A percentile compares a stretch with the other conserved stretches of the same genome.
phyloP scores from a whole-genome alignment of 1,284 basidiomycete genomes.

The Cryptococcus amylolentus region DNA sequence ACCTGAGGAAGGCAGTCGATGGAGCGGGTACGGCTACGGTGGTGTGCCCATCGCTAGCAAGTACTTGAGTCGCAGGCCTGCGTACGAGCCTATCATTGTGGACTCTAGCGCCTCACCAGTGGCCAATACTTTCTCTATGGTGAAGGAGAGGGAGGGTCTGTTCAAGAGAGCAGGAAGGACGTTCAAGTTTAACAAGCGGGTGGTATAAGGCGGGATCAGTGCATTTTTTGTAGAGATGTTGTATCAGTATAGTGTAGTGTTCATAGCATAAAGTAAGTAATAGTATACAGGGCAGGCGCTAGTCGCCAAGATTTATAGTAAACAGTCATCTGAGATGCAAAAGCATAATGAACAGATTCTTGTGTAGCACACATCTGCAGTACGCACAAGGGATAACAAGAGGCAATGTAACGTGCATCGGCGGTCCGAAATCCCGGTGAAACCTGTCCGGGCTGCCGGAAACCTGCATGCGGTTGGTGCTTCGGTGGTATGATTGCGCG shows the following conservation, averaged over 20 bases:
- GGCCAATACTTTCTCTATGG: background rate
- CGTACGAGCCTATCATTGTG: background rate
- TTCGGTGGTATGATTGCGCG: too few species aligned
- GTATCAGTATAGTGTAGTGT: background rate
- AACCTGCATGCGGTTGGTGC: too few species aligned
- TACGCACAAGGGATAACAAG: too few species aligned
- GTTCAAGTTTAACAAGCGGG: background rate
- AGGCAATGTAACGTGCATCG: too few species aligned
- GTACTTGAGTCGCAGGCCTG: too few species aligned
- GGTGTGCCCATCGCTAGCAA: background rate
- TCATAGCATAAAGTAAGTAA: background rate
- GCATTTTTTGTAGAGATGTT: background rate
- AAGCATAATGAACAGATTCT: too few species aligned
- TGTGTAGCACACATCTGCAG: too few species aligned
- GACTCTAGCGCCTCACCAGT: background rate
- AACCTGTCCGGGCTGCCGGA: too few species aligned
- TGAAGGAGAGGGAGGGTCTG: background rate
- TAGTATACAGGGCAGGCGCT: background rate
- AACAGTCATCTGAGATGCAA: background rate
- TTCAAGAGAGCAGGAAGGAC: background rate
- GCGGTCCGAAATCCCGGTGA: too few species aligned
- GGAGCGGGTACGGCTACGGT: background rate
- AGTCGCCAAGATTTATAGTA: background rate
- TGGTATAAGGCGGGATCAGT: background rate
- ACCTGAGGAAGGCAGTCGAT: constrained; percentile 11